Evolutionary conservation across 2,329 filamentous ascomycete genomes (phyloP).

Genomic region (Aspergillus felis): DNA sequence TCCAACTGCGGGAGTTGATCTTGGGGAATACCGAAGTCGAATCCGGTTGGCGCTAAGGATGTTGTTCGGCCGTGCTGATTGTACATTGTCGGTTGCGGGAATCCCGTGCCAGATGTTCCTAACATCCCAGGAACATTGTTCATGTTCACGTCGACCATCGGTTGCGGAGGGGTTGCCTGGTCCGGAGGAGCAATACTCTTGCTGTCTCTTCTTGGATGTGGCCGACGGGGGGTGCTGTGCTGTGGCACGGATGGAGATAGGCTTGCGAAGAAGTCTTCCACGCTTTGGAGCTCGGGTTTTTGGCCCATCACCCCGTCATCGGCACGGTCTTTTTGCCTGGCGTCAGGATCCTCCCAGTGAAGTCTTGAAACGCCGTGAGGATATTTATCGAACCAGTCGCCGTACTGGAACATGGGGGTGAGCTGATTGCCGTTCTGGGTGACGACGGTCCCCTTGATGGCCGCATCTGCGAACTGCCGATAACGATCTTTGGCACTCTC

Average conservation of each 20-base stretch:
- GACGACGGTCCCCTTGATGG: slow-evolving; percentile 58
- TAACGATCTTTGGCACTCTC: slow-evolving; percentile 91
- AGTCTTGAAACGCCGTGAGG: slow-evolving; percentile 83
- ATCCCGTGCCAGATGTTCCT: slow-evolving; percentile 29
- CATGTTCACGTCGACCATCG: slow-evolving; percentile 26
- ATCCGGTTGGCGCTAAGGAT: slow-evolving; percentile 29
- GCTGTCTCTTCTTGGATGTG: slow-evolving; percentile 26
- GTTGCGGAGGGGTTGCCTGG: slow-evolving; percentile 25
- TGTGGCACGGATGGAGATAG: slow-evolving; percentile 58
- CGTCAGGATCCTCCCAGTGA: slow-evolving; percentile 74
- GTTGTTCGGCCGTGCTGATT: slow-evolving; percentile 23
- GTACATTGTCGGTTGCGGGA: slow-evolving; percentile 36
- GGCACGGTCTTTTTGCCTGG: slow-evolving; percentile 68
- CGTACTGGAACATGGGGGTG: slow-evolving; percentile 81
- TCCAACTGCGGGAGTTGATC: slow-evolving; percentile 64
- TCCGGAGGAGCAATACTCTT: slow-evolving; percentile 19
- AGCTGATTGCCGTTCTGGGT: slow-evolving; percentile 35
- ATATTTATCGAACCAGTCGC: slow-evolving; percentile 95
- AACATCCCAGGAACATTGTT: slow-evolving; percentile 26
- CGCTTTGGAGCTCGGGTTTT: slow-evolving; percentile 84
- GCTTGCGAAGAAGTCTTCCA: slow-evolving; percentile 88
- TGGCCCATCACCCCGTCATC: slow-evolving; percentile 88
- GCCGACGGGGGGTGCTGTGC: slow-evolving; percentile 45
- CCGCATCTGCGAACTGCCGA: slow-evolving; percentile 76
- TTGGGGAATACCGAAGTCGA: slow-evolving; percentile 36